Base-by-base conservation (phyloP, 768 basidiomycete species). In the Termitomyces sp. region DNA sequence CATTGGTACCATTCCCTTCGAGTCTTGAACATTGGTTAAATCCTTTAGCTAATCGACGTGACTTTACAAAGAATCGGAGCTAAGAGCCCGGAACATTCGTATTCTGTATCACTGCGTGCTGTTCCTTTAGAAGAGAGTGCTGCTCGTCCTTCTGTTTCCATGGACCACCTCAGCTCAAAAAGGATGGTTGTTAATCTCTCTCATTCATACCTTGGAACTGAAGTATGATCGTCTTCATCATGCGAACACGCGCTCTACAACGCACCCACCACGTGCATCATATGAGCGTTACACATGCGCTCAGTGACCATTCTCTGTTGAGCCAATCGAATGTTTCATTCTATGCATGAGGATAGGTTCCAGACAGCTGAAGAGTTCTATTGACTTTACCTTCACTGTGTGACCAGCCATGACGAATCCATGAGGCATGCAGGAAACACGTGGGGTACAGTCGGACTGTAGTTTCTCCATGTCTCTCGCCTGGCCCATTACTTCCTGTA, bases 231-330 rank as follows among this genome's bases (percentile, higher is more conserved):
- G 33, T 44, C 20, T 42, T 18, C 36, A 49, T 51, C 53, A 38
- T 38, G 28, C 48, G 16, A 40, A 18, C 16, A 58, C 53, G 59
- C 53, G 18, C 32, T 52, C 15, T 58, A 52, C 58, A 67, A 64
- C 18, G 60, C 53, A 38, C 35, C 35, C 28, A 53, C 57, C 66
- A 62, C 63, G 63, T 67, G 66, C 63, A 54, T 58, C 28, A 57
- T 59, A 50, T n/a, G 55, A 42, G 36, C n/a, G 57, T 63, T 48
- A 58, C 44, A 54, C 40, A 20, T 36, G 35, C n/a, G n/a, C 2
- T n/a, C 11, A 20, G 40, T 44, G n/a, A 42, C 11, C 11, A 4
- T 42, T 42, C 16, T 42, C 28, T 32, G 18, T 40, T 42, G 28
- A 11, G 54, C 18, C 15, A 33, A 44, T 32, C 12, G 12, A 42